These are phyloP conservation scores for Solanum peruvianum DNA, from an alignment of 257 asterid species.

Conservation along the genomic window DNA sequence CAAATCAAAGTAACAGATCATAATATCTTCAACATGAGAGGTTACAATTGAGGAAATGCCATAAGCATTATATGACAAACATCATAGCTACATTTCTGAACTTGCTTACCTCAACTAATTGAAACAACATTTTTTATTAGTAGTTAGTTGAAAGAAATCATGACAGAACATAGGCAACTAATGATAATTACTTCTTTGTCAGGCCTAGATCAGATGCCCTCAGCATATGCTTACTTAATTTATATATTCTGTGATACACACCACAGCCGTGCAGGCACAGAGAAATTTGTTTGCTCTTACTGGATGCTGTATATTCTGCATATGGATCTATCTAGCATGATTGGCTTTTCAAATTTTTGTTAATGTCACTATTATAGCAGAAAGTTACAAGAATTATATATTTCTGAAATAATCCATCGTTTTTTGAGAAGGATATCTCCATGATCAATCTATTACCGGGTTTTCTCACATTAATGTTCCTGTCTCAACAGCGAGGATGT, in stretches of 20 bases:
- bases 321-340: background rate
- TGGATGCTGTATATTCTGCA: background rate
- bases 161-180: background rate
- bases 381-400: background rate
- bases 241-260: background rate
- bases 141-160: background rate
- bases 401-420: background rate
- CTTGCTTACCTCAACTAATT: background rate
- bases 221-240: background rate
- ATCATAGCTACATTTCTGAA: background rate
- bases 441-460: background rate
- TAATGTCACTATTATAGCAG: background rate
- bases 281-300: background rate
- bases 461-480: background rate
- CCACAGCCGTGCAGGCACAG: background rate
- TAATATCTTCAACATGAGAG: background rate
- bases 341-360: too few species aligned
- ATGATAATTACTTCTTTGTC: background rate
- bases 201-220: background rate
- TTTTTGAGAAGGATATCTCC: background rate
- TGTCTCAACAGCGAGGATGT: background rate
- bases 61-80: background rate
- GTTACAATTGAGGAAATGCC: background rate
- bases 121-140: background rate
- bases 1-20: background rate